Percentiles rank a stretch among this genome's conserved stretches.
Evolutionary conservation across 306 rosid genomes (phyloP).

Genomic region (Mimosa bimucronata): DNA sequence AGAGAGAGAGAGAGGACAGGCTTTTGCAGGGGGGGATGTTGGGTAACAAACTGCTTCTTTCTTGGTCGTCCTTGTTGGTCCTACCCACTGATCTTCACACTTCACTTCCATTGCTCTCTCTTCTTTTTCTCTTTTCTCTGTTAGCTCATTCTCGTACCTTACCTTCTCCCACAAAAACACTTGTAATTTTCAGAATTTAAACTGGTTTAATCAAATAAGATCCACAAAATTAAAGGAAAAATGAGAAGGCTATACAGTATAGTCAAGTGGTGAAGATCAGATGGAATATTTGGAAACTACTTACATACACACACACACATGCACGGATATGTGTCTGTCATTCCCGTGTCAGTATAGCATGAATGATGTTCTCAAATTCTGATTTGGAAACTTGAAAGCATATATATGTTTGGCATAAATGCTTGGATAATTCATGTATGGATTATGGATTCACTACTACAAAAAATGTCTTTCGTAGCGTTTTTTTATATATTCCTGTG

Average conservation of each 20-base stretch:
- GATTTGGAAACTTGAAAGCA: background rate
- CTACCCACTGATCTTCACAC: slow-evolving; percentile 39
- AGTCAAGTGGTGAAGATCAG: background rate
- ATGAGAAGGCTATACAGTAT: too few relatives aligned
- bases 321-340: slow-evolving; percentile 15
- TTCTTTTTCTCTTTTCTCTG: slow-evolving; percentile 21
- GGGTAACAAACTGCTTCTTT: slow-evolving; percentile 58
- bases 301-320: background rate
- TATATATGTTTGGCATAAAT: background rate
- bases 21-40: slow-evolving; percentile 54
- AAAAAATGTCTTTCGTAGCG: too few relatives aligned
- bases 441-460: too few relatives aligned
- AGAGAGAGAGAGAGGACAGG: slow-evolving; percentile 51
- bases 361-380: background rate
- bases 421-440: background rate
- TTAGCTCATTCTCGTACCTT: background rate
- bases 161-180: background rate
- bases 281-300: slow-evolving; percentile 7
- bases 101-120: slow-evolving; percentile 38
- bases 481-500: too few relatives aligned
- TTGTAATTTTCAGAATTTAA: background rate
- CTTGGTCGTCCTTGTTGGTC: slow-evolving; percentile 66
- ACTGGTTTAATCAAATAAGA: background rate
- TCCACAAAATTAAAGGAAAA: too few relatives aligned
- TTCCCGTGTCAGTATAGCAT: background rate